phyloP scores from a whole-genome alignment of 2,329 filamentous ascomycete species.

The Aspergillus sp. region DNA sequence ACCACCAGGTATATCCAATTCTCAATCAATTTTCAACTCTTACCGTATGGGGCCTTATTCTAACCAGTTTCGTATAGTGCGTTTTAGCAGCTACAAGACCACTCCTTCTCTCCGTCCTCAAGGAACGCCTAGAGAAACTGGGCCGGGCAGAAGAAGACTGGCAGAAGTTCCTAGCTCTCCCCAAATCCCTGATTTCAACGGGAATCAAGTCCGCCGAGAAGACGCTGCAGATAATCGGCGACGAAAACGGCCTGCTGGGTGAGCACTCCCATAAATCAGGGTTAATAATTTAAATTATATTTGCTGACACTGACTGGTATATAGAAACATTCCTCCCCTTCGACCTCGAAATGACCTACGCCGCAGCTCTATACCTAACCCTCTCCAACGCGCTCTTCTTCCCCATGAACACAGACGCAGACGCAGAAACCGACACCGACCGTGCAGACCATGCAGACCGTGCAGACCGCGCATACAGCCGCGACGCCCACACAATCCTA shows the following conservation, averaged over 20 bases:
- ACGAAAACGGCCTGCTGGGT: conserved; percentile 40
- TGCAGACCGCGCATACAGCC: not conserved
- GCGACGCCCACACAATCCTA: conserved; percentile 28
- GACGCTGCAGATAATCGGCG: conserved; percentile 38
- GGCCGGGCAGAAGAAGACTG: conserved; percentile 29
- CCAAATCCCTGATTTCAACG: conserved; percentile 37
- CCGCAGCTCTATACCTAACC: too few species aligned
- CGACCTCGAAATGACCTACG: too few species aligned
- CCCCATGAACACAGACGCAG: too few species aligned
- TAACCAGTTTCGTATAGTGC: conserved; percentile 20
- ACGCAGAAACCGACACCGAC: too few species aligned
- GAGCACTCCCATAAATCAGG: not conserved
- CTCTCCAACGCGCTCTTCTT: too few species aligned
- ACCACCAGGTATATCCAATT: conserved; percentile 36
- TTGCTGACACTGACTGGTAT: too few species aligned
- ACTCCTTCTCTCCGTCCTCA: conserved; percentile 40
- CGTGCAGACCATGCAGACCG: too few species aligned
- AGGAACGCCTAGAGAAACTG: conserved; percentile 35
- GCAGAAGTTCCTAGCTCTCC: conserved; percentile 33
- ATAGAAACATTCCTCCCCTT: too few species aligned
- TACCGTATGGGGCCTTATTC: not conserved
- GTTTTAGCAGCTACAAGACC: conserved; percentile 43
- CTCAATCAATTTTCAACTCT: too few species aligned
- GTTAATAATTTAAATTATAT: too few species aligned
- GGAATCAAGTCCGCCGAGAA: conserved; percentile 46